These are phyloP conservation scores for Diaporthe helianthi DNA, from an alignment of 2,329 filamentous ascomycete genomes.

Conservation along the genomic window DNA sequence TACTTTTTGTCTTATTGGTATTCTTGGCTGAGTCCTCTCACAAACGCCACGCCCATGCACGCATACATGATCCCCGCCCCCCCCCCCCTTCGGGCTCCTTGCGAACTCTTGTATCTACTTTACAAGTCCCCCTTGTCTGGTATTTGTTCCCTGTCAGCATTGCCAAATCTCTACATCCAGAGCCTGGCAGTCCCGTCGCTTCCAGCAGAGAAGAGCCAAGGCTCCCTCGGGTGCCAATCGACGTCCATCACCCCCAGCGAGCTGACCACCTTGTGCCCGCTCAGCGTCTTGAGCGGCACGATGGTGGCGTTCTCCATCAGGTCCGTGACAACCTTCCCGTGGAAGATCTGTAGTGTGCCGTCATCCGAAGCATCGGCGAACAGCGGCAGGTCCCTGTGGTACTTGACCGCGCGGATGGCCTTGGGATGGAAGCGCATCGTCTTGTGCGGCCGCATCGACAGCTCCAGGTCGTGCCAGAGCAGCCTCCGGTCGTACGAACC, in stretches of 20 bases:
- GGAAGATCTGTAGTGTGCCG: conserved; percentile 93
- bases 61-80: conserved; percentile 15
- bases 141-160: neutral
- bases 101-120: neutral
- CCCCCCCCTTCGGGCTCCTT: neutral
- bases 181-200: conserved; percentile 91
- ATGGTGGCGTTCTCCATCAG: conserved; percentile 96
- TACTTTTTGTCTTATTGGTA: conserved; percentile 30
- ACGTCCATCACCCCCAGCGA: conserved; percentile 91
- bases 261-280: conserved; percentile 85
- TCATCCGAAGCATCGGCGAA: conserved; percentile 97
- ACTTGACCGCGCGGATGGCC: conserved; percentile 88
- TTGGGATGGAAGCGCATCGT: conserved; percentile 94
- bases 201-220: conserved; percentile 93
- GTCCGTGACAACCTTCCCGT: conserved; percentile 93
- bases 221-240: conserved; percentile 93
- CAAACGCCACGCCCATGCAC: conserved; percentile 33
- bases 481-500: conserved; percentile 93
- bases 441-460: conserved; percentile 91
- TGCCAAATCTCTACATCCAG: conserved; percentile 69
- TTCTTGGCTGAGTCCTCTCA: conserved; percentile 31
- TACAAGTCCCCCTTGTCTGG: neutral
- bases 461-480: conserved; percentile 95
- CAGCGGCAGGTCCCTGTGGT: conserved; percentile 81
- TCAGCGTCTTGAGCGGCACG: conserved; percentile 92